Evolutionary conservation across 805 yeast species (phyloP).

Genomic region (Pichia nanzhaoensis): DNA sequence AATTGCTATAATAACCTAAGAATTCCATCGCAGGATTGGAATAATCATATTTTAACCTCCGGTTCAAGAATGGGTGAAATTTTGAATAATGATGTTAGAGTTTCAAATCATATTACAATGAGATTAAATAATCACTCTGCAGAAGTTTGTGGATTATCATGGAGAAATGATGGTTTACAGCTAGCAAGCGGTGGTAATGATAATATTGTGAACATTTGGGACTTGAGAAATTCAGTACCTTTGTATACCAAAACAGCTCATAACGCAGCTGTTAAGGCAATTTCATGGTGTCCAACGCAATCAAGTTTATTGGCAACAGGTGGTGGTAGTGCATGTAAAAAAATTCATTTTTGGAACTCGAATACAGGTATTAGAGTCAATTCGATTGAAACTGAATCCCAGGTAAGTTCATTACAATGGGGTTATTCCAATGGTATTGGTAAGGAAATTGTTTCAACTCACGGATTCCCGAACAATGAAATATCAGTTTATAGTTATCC

Average conservation of each 20-base stretch:
- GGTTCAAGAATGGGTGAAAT: constrained; percentile 85
- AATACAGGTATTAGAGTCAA: constrained; percentile 82
- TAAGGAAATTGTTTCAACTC: constrained; percentile 83
- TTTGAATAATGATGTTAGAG: constrained; percentile 83
- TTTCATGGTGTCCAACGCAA: constrained; percentile 92
- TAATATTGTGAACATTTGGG: constrained; percentile 91
- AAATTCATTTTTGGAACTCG: constrained; percentile 93
- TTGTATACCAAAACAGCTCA: constrained; percentile 72
- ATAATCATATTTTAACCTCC: constrained; percentile 69
- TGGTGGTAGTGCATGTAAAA: constrained; percentile 88
- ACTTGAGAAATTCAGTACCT: constrained; percentile 64
- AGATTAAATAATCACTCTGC: constrained; percentile 65
- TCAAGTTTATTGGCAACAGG: constrained; percentile 85
- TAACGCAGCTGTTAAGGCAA: constrained; percentile 91
- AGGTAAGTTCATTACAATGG: constrained; percentile 92
- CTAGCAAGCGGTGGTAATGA: constrained; percentile 94
- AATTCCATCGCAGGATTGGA: constrained; percentile 82
- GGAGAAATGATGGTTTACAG: constrained; percentile 77
- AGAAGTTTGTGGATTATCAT: constrained; percentile 88
- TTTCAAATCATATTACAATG: constrained; percentile 65
- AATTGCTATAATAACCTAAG: constrained; percentile 59
- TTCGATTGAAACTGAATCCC: constrained; percentile 86
- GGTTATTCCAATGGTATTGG: constrained; percentile 70
- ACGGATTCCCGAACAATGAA: constrained; percentile 86
- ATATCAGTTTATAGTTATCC: constrained; percentile 83